phyloP scores from a whole-genome alignment of 2,329 filamentous ascomycete species.

The Colletotrichum liaoningense region DNA sequence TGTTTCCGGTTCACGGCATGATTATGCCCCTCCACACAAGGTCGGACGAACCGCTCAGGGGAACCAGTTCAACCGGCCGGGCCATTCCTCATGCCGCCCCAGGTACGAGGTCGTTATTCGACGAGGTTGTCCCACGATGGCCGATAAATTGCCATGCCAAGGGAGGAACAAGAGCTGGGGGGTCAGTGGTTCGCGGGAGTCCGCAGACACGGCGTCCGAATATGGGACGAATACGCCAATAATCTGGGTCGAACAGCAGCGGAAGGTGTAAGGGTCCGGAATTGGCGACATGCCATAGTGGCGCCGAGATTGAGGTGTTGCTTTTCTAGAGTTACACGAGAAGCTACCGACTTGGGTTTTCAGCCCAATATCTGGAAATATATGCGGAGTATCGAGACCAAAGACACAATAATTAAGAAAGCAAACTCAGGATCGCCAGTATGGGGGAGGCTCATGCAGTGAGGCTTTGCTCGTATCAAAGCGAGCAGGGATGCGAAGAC shows the following conservation, averaged over 20 bases:
- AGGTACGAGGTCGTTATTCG: neutral
- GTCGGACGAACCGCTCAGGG: constrained; percentile 26
- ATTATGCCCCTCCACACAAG: neutral
- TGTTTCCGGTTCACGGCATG: neutral
- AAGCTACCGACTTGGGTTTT: neutral
- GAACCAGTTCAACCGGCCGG: constrained; percentile 4
- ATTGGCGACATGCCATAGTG: neutral
- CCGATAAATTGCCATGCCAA: neutral
- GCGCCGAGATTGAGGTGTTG: constrained; percentile 17
- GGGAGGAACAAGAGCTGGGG: neutral
- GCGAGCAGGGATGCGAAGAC: constrained; percentile 20
- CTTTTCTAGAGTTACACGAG: constrained; percentile 7
- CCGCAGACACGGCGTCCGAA: constrained; percentile 24
- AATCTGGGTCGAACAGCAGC: constrained; percentile 6
- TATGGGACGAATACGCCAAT: neutral
- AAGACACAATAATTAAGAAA: neutral
- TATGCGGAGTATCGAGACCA: neutral
- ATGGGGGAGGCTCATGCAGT: constrained; percentile 30
- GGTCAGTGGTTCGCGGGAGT: constrained; percentile 17
- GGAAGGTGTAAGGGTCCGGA: neutral
- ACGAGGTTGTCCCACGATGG: neutral
- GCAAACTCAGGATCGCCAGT: neutral
- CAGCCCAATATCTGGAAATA: neutral
- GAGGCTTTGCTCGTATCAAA: constrained; percentile 29
- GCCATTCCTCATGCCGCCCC: neutral